These are phyloP conservation scores for Sclerotiophoma versabilis DNA, from an alignment of 2,329 filamentous ascomycete species.

Conservation along the genomic window DNA sequence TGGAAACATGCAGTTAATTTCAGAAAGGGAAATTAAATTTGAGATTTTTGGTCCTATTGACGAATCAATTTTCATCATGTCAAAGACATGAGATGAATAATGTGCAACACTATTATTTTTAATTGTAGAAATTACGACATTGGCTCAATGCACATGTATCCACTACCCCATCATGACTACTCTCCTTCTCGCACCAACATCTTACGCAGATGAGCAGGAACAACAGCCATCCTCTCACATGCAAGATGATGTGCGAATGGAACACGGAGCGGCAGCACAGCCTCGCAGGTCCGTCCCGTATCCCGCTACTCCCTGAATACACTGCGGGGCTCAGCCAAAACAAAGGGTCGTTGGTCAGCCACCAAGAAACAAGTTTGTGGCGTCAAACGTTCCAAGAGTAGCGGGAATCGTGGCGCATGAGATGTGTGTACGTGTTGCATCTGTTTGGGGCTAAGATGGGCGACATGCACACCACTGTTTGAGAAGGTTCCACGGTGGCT, in stretches of 20 bases:
- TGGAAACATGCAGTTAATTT: too few relatives aligned
- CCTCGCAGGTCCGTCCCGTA: background rate
- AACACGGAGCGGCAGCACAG: slow-evolving; percentile 2
- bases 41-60: too few relatives aligned
- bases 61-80: too few relatives aligned
- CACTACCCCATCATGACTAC: too few relatives aligned
- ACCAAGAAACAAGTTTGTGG: slow-evolving; percentile 17
- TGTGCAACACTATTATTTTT: too few relatives aligned
- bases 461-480: slow-evolving; percentile 12
- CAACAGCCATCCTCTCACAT: background rate
- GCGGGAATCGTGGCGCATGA: slow-evolving; percentile 21
- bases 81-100: too few relatives aligned
- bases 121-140: too few relatives aligned
- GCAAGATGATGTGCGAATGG: background rate
- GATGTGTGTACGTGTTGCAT: slow-evolving; percentile 6
- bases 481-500: slow-evolving; percentile 10
- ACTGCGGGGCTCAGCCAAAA: slow-evolving; percentile 16
- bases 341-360: slow-evolving; percentile 11
- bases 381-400: slow-evolving; percentile 9
- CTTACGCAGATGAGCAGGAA: too few relatives aligned
- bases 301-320: background rate
- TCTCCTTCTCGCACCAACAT: too few relatives aligned
- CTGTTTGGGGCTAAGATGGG: slow-evolving; percentile 5
- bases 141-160: too few relatives aligned
- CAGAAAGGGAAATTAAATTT: too few relatives aligned